Percentiles rank a stretch among this genome's conserved stretches.
phyloP scores from a whole-genome alignment of 192 early-diverging fungal species.

The Coemansia sp. region DNA sequence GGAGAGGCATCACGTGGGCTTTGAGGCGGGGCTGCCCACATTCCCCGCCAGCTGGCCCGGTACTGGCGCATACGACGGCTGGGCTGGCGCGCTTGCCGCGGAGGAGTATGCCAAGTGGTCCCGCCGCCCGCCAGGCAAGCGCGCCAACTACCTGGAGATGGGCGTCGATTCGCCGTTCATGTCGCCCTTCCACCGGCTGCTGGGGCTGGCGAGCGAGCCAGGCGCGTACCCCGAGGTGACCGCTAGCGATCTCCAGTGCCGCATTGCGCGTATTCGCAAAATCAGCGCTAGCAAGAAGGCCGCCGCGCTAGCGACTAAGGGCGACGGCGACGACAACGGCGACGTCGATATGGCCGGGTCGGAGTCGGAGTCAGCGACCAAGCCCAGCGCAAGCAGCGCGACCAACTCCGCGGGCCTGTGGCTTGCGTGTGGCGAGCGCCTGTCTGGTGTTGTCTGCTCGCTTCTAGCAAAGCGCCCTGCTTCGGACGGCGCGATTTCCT shows the following conservation, averaged over 20 bases:
- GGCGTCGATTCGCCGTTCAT: constrained; percentile 72
- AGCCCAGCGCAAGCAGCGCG: neutral
- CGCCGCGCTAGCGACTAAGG: neutral
- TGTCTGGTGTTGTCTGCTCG: constrained; percentile 10
- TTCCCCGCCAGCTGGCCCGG: constrained; percentile 90
- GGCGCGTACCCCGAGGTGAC: constrained; percentile 17
- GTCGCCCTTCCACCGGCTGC: constrained; percentile 61
- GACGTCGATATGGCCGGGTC: neutral
- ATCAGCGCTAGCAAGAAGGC: constrained; percentile 15
- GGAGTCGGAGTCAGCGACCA: neutral
- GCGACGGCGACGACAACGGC: neutral
- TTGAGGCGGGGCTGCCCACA: constrained; percentile 74
- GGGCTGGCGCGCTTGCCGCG: constrained; percentile 45
- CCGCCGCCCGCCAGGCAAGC: constrained; percentile 77
- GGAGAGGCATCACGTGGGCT: constrained; percentile 71
- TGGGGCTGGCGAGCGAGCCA: constrained; percentile 24
- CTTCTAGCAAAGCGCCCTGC: no score
- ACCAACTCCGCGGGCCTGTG: constrained; percentile 20
- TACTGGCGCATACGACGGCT: constrained; percentile 65
- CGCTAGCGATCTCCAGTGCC: constrained; percentile 37
- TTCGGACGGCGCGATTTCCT: neutral
- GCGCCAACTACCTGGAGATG: constrained; percentile 78
- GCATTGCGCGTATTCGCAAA: constrained; percentile 35
- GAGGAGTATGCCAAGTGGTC: constrained; percentile 59
- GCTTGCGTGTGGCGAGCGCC: constrained; percentile 36